phyloP scores from a whole-genome alignment of 352 stramenopile genomes.

The Globisporangium paroecandrum region DNA sequence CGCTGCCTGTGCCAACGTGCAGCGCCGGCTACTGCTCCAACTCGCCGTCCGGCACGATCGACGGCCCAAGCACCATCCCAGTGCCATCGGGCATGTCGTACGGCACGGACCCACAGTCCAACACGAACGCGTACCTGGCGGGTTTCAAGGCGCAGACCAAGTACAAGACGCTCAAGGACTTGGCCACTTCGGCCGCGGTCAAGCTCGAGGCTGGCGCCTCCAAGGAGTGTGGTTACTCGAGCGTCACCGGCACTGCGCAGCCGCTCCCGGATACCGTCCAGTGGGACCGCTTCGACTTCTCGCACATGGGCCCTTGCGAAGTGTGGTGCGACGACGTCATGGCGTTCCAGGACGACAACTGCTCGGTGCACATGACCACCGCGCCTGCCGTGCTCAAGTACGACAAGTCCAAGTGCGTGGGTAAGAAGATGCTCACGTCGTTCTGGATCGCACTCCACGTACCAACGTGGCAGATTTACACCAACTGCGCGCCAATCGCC shows the following conservation, averaged over 20 bases:
- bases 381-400: slow-evolving; percentile 33
- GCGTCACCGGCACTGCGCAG: slow-evolving; percentile 26
- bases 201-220: slow-evolving; percentile 28
- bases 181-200: slow-evolving; percentile 34
- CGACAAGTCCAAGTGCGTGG: slow-evolving; percentile 35
- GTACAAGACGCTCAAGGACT: slow-evolving; percentile 49
- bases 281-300: slow-evolving; percentile 36
- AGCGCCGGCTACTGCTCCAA: slow-evolving; percentile 30
- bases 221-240: slow-evolving; percentile 40
- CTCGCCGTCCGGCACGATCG: slow-evolving; percentile 39
- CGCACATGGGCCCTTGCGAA: slow-evolving; percentile 45
- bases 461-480: slow-evolving; percentile 45
- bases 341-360: slow-evolving; percentile 42
- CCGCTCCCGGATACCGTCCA: slow-evolving; percentile 33
- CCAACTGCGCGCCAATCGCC: slow-evolving; percentile 38
- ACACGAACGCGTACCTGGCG: slow-evolving; percentile 24
- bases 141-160: slow-evolving; percentile 24
- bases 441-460: slow-evolving; percentile 45
- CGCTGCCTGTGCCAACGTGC: slow-evolving; percentile 38
- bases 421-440: slow-evolving; percentile 28
- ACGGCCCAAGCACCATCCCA: slow-evolving; percentile 30
- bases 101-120: slow-evolving; percentile 21
- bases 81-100: slow-evolving; percentile 44
- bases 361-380: slow-evolving; percentile 30
- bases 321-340: slow-evolving; percentile 46